Evolutionary conservation across 306 rosid genomes (phyloP).

Genomic region (Myrica gale): DNA sequence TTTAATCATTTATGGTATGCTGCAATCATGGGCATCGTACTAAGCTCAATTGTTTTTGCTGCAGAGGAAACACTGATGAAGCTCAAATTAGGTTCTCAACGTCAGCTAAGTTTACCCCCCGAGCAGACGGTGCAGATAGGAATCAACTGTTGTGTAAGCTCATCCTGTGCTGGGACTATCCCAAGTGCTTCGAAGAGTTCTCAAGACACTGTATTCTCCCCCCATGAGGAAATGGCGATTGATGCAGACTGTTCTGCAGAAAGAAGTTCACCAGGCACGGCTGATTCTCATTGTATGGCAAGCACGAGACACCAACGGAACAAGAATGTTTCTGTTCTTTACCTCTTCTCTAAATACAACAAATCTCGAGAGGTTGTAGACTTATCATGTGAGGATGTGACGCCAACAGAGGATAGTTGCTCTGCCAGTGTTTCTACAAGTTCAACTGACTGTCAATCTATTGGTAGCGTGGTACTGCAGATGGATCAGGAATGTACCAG

Average conservation of each 20-base stretch:
- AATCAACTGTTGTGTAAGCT: constrained; percentile 35
- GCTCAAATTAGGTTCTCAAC: constrained; percentile 70
- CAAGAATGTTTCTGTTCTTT: constrained; percentile 43
- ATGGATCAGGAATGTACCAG: constrained; percentile 30
- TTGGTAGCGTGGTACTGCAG: constrained; percentile 5
- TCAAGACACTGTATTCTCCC: constrained; percentile 12
- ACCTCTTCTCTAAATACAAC: constrained; percentile 51
- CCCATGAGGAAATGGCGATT: constrained; percentile 27
- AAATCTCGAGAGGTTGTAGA: constrained; percentile 19
- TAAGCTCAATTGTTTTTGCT: constrained; percentile 17
- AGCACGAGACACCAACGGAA: constrained; percentile 19
- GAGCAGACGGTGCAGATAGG: constrained; percentile 25
- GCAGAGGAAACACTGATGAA: constrained; percentile 84
- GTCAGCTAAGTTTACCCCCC: constrained; percentile 29
- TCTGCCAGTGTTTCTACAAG: constrained; percentile 32
- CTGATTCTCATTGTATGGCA: constrained; percentile 20
- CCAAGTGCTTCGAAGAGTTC: constrained; percentile 23
- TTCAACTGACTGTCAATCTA: constrained; percentile 31
- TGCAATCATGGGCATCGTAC: background rate
- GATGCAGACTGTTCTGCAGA: constrained; percentile 43
- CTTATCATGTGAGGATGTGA: constrained; percentile 27
- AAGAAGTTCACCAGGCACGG: background rate
- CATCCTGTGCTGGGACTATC: constrained; percentile 29
- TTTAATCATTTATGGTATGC: background rate
- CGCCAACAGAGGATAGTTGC: constrained; percentile 16